Evolutionary conservation across 768 basidiomycete genomes (phyloP), one percentile per base, ranked within the genome.

Genomic region (Tricholoma sp.): DNA sequence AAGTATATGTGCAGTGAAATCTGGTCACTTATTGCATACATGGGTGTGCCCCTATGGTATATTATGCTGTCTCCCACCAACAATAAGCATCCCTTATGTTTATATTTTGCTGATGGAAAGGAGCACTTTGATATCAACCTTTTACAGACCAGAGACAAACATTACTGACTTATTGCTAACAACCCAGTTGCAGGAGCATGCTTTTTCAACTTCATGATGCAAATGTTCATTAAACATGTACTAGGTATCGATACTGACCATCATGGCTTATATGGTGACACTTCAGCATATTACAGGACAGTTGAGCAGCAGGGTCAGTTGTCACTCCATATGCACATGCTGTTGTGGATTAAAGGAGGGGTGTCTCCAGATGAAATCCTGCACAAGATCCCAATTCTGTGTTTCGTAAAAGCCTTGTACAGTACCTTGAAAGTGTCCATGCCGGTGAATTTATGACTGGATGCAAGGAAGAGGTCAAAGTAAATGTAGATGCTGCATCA

Each of bases 51-150:
- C 3, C 62, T 60, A 2, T 74, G 72, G 73, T 75, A 67, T 59
- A 63, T 74, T 1, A 75, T 72, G 12, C 47, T 74, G 22, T 65
- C 72, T 0, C 71, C 66, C 1, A 64, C 60, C 2, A 71, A 76
- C 55, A 52, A 47, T 0, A 59, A 60, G 11, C 67, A 73, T 57
- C 73, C 72, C 0, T 55, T 76, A 4, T 68, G 67, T 12, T n/a
- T 76, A 5, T 74, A 74, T 54, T 73, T 59, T 66, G 68, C 71
- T 2, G 66, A 59, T 10, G 59, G 50, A 53, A 69, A 9, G 55
- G 11, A 50, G 34, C 16, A n/a, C 41, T 29, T 52, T 29, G 12
- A 37, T 37, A 5, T 52, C 43, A 41, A n/a, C 50, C 11, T 39
- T 50, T 27, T 52, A n/a, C n/a, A n/a, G n/a, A n/a, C 27, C 52